Percentiles rank a stretch among this genome's conserved stretches.
These are phyloP conservation scores for Aspergillus tubingensis DNA, from an alignment of 2,329 filamentous ascomycete genomes.

Conservation along the genomic window DNA sequence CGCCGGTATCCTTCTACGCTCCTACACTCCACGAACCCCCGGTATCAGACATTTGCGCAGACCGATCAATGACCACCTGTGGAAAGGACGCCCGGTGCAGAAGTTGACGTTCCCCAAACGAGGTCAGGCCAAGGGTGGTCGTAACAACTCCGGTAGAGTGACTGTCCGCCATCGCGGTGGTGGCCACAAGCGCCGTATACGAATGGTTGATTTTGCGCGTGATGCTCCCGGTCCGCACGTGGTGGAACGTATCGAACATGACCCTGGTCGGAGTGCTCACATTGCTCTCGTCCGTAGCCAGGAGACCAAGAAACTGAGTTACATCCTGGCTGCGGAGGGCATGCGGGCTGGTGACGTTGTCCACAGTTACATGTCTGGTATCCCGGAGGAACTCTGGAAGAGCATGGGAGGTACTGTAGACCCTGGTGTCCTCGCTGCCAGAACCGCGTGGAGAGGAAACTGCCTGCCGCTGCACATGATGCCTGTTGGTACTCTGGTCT, in stretches of 20 bases:
- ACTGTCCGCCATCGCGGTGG: conserved; percentile 91
- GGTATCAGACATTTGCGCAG: conserved; percentile 88
- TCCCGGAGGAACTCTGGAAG: conserved; percentile 80
- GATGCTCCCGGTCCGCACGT: conserved; percentile 76
- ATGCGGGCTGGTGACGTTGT: conserved; percentile 88
- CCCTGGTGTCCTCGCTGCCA: conserved; percentile 92
- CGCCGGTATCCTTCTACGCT: conserved; percentile 62
- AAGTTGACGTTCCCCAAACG: conserved; percentile 89
- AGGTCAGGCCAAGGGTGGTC: conserved; percentile 87
- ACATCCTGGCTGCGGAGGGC: conserved; percentile 94
- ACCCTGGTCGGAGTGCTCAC: conserved; percentile 88
- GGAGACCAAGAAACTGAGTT: conserved; percentile 73
- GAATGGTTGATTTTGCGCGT: conserved; percentile 86
- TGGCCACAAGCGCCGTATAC: conserved; percentile 86
- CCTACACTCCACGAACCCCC: conserved; percentile 90
- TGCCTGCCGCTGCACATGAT: conserved; percentile 95
- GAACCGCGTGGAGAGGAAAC: conserved; percentile 91
- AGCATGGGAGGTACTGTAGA: conserved; percentile 93
- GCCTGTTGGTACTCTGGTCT: conserved; percentile 88
- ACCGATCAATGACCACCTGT: conserved; percentile 93
- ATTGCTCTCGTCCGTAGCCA: conserved; percentile 82
- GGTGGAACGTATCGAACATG: conserved; percentile 94
- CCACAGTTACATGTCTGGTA: conserved; percentile 87
- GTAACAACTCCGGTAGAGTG: conserved; percentile 82
- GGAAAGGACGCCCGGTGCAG: conserved; percentile 84